A percentile compares a stretch with the other conserved stretches of the same genome.
phyloP scores from a whole-genome alignment of 192 early-diverging fungal genomes.

The Backusella australiensis region DNA sequence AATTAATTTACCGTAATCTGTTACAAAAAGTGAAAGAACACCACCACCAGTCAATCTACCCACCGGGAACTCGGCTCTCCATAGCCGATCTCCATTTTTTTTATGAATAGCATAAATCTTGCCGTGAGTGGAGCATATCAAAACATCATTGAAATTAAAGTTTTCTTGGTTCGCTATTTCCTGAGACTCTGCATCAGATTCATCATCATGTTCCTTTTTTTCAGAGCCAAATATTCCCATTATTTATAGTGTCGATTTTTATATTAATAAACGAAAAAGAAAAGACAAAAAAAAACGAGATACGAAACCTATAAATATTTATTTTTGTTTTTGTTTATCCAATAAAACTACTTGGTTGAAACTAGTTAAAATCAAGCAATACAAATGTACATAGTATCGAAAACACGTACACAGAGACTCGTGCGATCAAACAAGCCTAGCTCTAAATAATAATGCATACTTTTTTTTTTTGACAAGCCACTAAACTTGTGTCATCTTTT shows the following conservation, averaged over 20 bases:
- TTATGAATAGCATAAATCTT: constrained; percentile 25
- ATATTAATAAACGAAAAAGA: neutral
- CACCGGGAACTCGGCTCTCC: constrained; percentile 7
- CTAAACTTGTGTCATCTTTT: neutral
- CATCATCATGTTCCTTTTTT: neutral
- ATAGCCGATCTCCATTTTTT: constrained; percentile 10
- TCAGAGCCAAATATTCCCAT: neutral
- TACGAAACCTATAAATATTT: neutral
- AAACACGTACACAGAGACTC: neutral
- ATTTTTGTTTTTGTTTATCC: neutral
- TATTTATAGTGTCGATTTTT: neutral
- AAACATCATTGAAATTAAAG: constrained; percentile 12
- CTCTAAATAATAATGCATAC: neutral
- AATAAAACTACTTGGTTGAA: neutral
- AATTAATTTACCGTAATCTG: constrained; percentile 19
- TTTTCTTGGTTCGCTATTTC: neutral
- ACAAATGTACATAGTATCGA: neutral
- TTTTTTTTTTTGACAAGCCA: neutral
- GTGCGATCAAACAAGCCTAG: neutral
- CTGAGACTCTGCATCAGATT: neutral
- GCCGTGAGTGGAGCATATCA: constrained; percentile 26
- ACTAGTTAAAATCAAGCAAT: neutral
- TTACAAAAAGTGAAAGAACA: constrained; percentile 21
- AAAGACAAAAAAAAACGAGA: neutral
- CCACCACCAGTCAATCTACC: neutral